Percentiles rank a stretch among this genome's conserved stretches.
Conservation (phyloP, 2,329 filamentous ascomycete species). For the Arthrinium phaeospermum region DNA sequence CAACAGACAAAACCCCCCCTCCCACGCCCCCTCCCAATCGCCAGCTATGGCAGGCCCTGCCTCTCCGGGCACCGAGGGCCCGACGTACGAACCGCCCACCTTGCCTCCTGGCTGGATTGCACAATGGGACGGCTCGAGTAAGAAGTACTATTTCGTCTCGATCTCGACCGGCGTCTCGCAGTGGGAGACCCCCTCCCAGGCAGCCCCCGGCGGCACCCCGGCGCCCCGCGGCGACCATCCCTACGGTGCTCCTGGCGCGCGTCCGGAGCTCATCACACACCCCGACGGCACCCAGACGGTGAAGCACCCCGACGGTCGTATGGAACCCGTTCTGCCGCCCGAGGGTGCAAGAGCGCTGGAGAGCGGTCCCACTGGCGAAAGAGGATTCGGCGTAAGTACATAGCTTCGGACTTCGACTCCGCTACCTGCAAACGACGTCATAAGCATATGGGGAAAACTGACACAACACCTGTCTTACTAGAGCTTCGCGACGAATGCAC, state of each 20-base stretch:
- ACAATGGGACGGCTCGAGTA: slow-evolving; percentile 69
- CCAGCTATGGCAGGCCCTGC: slow-evolving; percentile 48
- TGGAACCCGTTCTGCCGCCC: slow-evolving; percentile 62
- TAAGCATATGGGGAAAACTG: slow-evolving; percentile 25
- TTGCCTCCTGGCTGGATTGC: slow-evolving; percentile 72
- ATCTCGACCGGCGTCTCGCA: slow-evolving; percentile 74
- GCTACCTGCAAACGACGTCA: slow-evolving; percentile 27
- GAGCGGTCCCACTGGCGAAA: slow-evolving; percentile 58
- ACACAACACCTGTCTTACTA: slow-evolving; percentile 38
- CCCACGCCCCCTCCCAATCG: background rate
- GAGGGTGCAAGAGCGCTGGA: slow-evolving; percentile 57
- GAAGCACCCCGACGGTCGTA: slow-evolving; percentile 63
- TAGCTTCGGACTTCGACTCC: slow-evolving; percentile 22
- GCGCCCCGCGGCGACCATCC: slow-evolving; percentile 63
- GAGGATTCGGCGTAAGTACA: slow-evolving; percentile 68
- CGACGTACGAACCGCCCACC: slow-evolving; percentile 62
- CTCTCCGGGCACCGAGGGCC: slow-evolving; percentile 64
- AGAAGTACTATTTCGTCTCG: slow-evolving; percentile 75
- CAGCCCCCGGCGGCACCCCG: slow-evolving; percentile 67
- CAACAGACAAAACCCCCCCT: slow-evolving; percentile 18
- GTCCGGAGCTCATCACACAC: slow-evolving; percentile 63
- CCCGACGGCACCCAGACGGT: slow-evolving; percentile 67
- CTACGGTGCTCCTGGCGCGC: slow-evolving; percentile 58
- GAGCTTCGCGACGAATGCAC: slow-evolving; percentile 66
- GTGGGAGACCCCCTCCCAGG: slow-evolving; percentile 74